Percentiles rank a stretch among this genome's conserved stretches.
Evolutionary conservation across 805 yeast genomes (phyloP).

Genomic region (Blastobotrys muscicola): DNA sequence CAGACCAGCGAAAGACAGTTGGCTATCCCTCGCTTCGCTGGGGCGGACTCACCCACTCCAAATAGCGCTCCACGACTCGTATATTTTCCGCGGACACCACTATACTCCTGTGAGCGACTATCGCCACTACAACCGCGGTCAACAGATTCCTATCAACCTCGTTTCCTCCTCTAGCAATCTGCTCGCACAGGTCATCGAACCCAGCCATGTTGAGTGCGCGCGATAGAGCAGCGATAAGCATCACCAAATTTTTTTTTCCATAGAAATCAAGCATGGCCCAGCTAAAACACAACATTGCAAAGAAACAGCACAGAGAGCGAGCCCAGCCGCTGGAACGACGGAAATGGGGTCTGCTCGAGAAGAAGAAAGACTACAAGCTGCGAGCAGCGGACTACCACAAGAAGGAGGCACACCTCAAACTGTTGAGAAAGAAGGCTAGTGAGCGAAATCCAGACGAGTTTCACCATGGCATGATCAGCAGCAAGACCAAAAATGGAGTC

Average conservation of each 20-base stretch:
- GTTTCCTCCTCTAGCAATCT: not conserved
- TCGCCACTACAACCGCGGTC: slow-evolving; percentile 10
- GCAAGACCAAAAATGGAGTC: slow-evolving; percentile 64
- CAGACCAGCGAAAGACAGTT: too few species aligned
- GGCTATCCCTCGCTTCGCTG: too few species aligned
- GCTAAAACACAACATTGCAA: slow-evolving; percentile 67
- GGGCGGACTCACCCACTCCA: slow-evolving; percentile 1
- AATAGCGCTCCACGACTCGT: not conserved
- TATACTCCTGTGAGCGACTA: slow-evolving; percentile 5
- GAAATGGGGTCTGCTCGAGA: slow-evolving; percentile 79
- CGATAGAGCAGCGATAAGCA: not conserved
- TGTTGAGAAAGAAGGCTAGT: slow-evolving; percentile 61
- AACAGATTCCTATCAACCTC: slow-evolving; percentile 10
- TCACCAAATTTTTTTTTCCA: not conserved
- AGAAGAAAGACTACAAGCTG: slow-evolving; percentile 74
- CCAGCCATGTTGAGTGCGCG: slow-evolving; percentile 2
- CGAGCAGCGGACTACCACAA: slow-evolving; percentile 57
- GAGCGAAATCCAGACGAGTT: slow-evolving; percentile 89
- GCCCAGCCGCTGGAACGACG: slow-evolving; percentile 71
- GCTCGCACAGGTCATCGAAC: slow-evolving; percentile 10
- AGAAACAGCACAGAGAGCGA: slow-evolving; percentile 93
- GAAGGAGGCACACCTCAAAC: slow-evolving; percentile 53
- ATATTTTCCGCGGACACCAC: slow-evolving; percentile 6
- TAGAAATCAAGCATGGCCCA: not conserved
- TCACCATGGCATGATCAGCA: slow-evolving; percentile 82